Percentiles rank a stretch among this genome's conserved stretches.
phyloP scores from a whole-genome alignment of 2,329 filamentous ascomycete genomes.

The Claviceps sp. region DNA sequence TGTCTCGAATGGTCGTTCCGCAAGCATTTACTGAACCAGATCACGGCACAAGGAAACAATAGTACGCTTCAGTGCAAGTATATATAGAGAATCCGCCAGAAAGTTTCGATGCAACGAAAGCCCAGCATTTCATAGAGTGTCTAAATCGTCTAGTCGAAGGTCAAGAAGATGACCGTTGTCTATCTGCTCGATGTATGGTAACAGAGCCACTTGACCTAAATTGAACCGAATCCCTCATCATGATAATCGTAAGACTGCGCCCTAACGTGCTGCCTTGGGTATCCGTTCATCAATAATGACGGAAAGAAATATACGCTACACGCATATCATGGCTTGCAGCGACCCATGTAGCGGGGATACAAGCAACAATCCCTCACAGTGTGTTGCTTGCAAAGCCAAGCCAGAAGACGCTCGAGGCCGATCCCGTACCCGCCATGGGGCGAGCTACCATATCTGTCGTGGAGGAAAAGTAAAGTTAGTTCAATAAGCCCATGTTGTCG shows the following conservation, averaged over 20 bases:
- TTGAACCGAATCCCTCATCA: background rate
- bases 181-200: background rate
- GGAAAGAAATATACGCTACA: background rate
- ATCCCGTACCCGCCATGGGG: conserved; percentile 90
- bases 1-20: no score
- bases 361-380: conserved; percentile 53
- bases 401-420: conserved; percentile 42
- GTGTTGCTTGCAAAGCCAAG: conserved; percentile 50
- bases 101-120: no score
- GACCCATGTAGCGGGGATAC: conserved; percentile 69
- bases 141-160: background rate
- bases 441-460: conserved; percentile 57
- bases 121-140: background rate
- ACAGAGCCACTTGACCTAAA: background rate
- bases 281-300: no score
- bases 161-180: background rate
- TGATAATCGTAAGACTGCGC: background rate
- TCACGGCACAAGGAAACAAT: no score
- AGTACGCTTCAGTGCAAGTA: no score
- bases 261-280: background rate
- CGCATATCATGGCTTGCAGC: conserved; percentile 53
- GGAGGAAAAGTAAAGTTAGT: background rate
- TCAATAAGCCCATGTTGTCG: background rate
- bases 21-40: no score
- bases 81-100: no score